Conservation (phyloP, 1,284 basidiomycete species). For the Xanthoconium separans region DNA sequence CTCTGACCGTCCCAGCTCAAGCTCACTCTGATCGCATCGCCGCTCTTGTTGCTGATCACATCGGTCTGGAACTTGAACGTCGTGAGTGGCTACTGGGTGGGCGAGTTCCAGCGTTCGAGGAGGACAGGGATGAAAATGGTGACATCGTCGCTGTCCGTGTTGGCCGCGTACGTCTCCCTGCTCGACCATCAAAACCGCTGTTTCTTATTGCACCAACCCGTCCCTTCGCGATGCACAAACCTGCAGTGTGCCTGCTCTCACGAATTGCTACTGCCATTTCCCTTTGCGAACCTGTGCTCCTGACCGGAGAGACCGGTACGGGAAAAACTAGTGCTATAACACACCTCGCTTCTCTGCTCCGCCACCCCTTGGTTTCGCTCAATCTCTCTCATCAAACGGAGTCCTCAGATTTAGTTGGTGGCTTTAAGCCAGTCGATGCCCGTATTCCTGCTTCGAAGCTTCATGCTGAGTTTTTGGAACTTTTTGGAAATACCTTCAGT, state of each 20-base stretch:
- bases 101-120: constrained; percentile 67
- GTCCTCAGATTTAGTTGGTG: constrained; percentile 91
- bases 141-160: constrained; percentile 51
- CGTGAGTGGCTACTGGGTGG: constrained; percentile 53
- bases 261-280: constrained; percentile 78
- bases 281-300: constrained; percentile 80
- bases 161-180: constrained; percentile 56
- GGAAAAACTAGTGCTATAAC: constrained; percentile 96
- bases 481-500: constrained; percentile 91
- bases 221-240: constrained; percentile 90
- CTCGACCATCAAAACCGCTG: constrained; percentile 40
- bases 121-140: constrained; percentile 68
- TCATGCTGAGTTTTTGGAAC: constrained; percentile 75
- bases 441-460: constrained; percentile 75
- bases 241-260: constrained; percentile 80
- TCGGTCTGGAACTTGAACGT: constrained; percentile 66
- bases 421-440: constrained; percentile 93
- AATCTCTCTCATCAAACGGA: constrained; percentile 98
- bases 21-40: constrained; percentile 52
- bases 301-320: constrained; percentile 98
- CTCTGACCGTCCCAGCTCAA: constrained; percentile 52
- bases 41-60: constrained; percentile 55
- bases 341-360: constrained; percentile 81
- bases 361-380: constrained; percentile 79
- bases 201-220: constrained; percentile 38